Evolutionary conservation across 306 rosid genomes (phyloP).

Genomic region (Quercus mongolica): DNA sequence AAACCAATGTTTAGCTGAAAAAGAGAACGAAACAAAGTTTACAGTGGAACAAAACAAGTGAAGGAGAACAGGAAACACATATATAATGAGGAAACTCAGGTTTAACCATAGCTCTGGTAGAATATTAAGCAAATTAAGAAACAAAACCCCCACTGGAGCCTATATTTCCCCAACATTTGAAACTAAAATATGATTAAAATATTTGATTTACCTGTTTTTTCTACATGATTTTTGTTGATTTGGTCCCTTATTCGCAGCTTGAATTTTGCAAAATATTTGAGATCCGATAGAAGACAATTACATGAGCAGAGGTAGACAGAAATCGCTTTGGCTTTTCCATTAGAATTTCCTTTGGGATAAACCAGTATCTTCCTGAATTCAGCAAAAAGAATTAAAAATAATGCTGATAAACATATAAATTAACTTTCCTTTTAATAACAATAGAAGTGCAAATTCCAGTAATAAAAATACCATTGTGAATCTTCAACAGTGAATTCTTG

Average conservation of each 20-base stretch:
- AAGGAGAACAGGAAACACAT: too few relatives aligned
- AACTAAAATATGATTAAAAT: neutral
- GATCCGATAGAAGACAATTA: neutral
- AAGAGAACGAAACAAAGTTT: neutral
- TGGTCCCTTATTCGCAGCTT: too few relatives aligned
- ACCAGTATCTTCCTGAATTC: neutral
- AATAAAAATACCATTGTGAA: neutral
- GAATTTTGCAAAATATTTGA: neutral
- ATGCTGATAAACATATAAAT: neutral
- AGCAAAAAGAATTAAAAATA: neutral
- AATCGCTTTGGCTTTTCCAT: neutral
- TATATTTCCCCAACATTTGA: neutral
- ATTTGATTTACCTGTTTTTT: neutral
- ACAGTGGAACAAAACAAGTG: too few relatives aligned
- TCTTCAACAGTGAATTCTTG: neutral
- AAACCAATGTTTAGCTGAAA: neutral
- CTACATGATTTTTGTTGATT: neutral
- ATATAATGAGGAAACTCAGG: too few relatives aligned
- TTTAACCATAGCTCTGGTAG: too few relatives aligned
- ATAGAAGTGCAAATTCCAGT: neutral
- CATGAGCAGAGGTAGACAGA: neutral
- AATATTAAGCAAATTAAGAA: too few relatives aligned
- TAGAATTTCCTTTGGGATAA: neutral
- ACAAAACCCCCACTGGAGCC: too few relatives aligned
- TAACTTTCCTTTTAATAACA: too few relatives aligned